Evolutionary conservation across 2,329 filamentous ascomycete genomes (phyloP).

Genomic region (Arthrobotrys musiformis): DNA sequence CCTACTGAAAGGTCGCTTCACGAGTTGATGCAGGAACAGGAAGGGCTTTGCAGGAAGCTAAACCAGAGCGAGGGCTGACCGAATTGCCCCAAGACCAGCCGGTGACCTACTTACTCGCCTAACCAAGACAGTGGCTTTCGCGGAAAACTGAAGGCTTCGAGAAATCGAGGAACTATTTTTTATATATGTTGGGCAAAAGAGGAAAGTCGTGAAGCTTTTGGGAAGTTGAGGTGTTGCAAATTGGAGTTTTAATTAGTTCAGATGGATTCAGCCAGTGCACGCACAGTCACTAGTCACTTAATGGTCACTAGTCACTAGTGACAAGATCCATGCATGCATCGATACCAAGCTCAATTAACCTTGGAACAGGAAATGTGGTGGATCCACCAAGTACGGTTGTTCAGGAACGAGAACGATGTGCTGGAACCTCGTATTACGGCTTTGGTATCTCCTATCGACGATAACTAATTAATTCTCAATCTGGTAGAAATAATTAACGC

Average conservation of each 20-base stretch:
- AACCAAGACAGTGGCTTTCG: slow-evolving; percentile 48
- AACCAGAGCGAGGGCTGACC: slow-evolving; percentile 41
- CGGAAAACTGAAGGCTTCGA: slow-evolving; percentile 28
- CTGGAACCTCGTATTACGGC: slow-evolving; percentile 36
- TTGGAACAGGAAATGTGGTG: slow-evolving; percentile 48
- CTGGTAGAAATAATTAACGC: background rate
- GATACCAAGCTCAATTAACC: slow-evolving; percentile 51
- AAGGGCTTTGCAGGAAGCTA: slow-evolving; percentile 33
- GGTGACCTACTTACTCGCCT: slow-evolving; percentile 37
- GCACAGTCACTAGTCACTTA: slow-evolving; percentile 18
- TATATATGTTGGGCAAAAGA: slow-evolving; percentile 42
- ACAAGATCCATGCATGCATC: slow-evolving; percentile 41
- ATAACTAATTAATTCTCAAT: background rate
- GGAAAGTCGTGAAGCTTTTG: slow-evolving; percentile 53
- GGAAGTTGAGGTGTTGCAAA: slow-evolving; percentile 53
- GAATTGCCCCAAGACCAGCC: slow-evolving; percentile 30
- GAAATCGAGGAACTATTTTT: slow-evolving; percentile 27
- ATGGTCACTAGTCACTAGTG: background rate
- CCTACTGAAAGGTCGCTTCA: slow-evolving; percentile 39
- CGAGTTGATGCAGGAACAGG: slow-evolving; percentile 45
- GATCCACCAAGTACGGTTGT: slow-evolving; percentile 32
- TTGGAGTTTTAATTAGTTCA: slow-evolving; percentile 52
- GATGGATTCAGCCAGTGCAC: slow-evolving; percentile 41
- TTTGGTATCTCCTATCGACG: slow-evolving; percentile 15
- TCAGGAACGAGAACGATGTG: slow-evolving; percentile 28